A percentile compares a stretch with the other conserved stretches of the same genome.
Conservation (phyloP, 306 rosid species). For the Quercus alba region DNA sequence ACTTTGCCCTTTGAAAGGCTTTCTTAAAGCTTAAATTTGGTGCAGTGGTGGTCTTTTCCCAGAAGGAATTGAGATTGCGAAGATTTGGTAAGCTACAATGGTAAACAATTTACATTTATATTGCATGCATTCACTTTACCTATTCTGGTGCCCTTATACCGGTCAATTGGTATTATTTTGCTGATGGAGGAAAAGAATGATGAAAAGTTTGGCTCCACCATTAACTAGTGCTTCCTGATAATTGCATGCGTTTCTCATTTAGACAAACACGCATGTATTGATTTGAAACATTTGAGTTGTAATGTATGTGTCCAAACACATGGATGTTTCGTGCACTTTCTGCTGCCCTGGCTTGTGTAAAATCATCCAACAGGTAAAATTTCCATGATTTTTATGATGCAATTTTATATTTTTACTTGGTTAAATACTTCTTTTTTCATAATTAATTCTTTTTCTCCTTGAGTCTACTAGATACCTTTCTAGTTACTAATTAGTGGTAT, state of each 20-base stretch:
- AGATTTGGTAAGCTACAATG: conserved; percentile 72
- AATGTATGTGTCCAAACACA: background rate
- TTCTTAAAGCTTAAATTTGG: conserved; percentile 53
- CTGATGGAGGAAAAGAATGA: background rate
- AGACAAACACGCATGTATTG: background rate
- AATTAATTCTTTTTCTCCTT: background rate
- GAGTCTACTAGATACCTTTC: background rate
- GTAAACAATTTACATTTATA: conserved; percentile 4
- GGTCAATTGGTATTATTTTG: background rate
- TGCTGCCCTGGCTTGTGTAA: too few relatives aligned
- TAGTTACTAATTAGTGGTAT: background rate
- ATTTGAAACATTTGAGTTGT: background rate
- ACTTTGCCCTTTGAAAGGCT: conserved; percentile 23
- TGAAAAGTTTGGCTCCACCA: background rate
- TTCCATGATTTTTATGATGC: too few relatives aligned
- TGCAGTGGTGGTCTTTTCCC: conserved; percentile 99
- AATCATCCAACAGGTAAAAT: too few relatives aligned
- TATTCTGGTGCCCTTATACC: background rate
- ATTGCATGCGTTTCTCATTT: background rate
- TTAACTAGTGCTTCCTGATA: background rate
- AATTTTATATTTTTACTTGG: too few relatives aligned
- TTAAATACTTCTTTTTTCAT: too few relatives aligned
- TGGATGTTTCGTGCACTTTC: background rate
- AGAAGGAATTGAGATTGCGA: conserved; percentile 96
- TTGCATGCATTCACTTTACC: background rate